phyloP scores from a whole-genome alignment of 495 filamentous ascomycete genomes.

The Friedmanniomyces endolithicus region DNA sequence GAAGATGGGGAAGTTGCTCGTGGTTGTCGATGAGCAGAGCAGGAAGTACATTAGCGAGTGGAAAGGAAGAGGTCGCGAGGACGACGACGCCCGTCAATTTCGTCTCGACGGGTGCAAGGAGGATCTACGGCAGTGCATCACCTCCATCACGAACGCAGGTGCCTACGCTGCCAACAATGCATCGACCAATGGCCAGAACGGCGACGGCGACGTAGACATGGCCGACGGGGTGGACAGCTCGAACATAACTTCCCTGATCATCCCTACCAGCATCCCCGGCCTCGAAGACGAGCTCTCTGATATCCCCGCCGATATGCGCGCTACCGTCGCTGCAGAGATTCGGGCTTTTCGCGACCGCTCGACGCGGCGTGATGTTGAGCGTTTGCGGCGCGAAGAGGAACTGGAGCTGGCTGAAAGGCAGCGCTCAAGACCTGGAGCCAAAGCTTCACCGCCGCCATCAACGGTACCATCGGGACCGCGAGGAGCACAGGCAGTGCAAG shows the following conservation, averaged over 20 bases:
- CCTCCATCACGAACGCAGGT: conserved; percentile 58
- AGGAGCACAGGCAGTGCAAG: conserved; percentile 45
- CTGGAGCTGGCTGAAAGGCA: conserved; percentile 76
- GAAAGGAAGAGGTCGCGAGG: conserved; percentile 51
- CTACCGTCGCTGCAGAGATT: conserved; percentile 89
- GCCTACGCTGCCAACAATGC: conserved; percentile 33
- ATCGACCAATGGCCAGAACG: conserved; percentile 27
- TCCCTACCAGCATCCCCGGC: conserved; percentile 81
- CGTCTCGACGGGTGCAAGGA: conserved; percentile 56
- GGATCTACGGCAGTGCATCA: conserved; percentile 51
- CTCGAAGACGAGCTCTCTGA: conserved; percentile 91
- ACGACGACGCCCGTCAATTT: conserved; percentile 50
- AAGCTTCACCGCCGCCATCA: conserved; percentile 50
- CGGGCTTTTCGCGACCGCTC: conserved; percentile 85
- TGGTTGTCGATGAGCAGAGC: conserved; percentile 73
- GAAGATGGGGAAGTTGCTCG: conserved; percentile 56
- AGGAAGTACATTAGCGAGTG: conserved; percentile 71
- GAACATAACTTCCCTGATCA: conserved; percentile 42
- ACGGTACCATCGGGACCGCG: no score
- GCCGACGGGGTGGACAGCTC: conserved; percentile 43
- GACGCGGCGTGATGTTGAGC: conserved; percentile 75
- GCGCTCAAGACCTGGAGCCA: conserved; percentile 47
- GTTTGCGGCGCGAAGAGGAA: conserved; percentile 76
- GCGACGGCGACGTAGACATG: conserved; percentile 64
- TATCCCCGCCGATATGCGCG: conserved; percentile 93